Evolutionary conservation across 345 rosid species (phyloP).

Genomic region (Salix viminalis): DNA sequence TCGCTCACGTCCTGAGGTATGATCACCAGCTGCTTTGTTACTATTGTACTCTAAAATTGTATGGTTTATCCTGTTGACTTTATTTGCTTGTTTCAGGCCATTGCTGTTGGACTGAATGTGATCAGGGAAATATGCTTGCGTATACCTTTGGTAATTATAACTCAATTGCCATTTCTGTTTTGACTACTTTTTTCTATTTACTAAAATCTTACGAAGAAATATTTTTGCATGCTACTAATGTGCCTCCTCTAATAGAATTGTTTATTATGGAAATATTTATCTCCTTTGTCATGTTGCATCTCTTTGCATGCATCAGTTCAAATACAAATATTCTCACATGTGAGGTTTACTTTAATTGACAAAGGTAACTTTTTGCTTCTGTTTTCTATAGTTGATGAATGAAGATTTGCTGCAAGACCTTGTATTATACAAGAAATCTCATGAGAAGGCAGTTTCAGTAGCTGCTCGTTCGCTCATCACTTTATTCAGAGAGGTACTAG

Average conservation of each 20-base stretch:
- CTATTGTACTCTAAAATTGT: background rate
- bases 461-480: conserved; percentile 87
- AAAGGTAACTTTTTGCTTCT: conserved; percentile 15
- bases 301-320: background rate
- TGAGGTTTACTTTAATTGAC: background rate
- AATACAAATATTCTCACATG: background rate
- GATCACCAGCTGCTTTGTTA: background rate
- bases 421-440: conserved; percentile 76
- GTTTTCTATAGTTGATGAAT: conserved; percentile 68
- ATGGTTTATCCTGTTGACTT: background rate
- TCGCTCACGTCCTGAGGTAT: conserved; percentile 85
- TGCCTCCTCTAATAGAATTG: too few relatives aligned
- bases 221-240: background rate
- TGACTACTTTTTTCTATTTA: background rate
- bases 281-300: too few relatives aligned
- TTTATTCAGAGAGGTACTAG: conserved; percentile 84
- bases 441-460: conserved; percentile 77
- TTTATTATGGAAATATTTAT: too few relatives aligned
- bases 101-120: conserved; percentile 88
- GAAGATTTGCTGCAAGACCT: conserved; percentile 97
- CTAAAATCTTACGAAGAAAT: background rate
- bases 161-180: conserved; percentile 3
- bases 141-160: conserved; percentile 67
- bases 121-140: conserved; percentile 90
- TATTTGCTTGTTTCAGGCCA: conserved; percentile 45